These are phyloP conservation scores for Leishmania lainsoni DNA, from an alignment of 208 protist genomes.

Conservation along the genomic window DNA sequence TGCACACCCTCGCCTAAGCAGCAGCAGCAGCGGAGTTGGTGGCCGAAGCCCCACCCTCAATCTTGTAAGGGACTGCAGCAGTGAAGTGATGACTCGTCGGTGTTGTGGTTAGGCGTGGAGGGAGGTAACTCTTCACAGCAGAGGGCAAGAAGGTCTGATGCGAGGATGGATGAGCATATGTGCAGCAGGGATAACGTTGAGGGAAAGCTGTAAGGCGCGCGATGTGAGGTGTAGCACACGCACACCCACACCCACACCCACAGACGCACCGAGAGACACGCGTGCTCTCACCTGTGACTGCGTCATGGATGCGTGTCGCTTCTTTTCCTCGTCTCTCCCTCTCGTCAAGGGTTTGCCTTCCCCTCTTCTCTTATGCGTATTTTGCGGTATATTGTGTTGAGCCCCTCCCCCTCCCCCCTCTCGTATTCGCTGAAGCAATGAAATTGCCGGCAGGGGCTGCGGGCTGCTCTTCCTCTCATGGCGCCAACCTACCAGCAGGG, in stretches of 20 bases:
- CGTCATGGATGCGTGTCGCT: background rate
- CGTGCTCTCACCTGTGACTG: background rate
- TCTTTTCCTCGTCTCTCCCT: background rate
- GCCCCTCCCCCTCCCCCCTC: background rate
- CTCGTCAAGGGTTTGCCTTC: background rate
- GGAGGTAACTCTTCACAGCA: no score
- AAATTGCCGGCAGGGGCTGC: background rate
- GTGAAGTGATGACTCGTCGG: background rate
- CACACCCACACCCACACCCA: background rate
- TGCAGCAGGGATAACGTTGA: background rate
- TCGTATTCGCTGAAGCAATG: background rate
- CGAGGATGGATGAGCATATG: background rate
- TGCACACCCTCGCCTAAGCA: background rate
- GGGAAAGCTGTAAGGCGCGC: background rate
- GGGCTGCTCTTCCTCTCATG: background rate
- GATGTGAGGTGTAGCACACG: background rate
- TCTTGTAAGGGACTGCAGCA: background rate
- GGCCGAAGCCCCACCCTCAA: background rate
- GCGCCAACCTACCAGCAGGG: background rate
- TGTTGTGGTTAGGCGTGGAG: background rate
- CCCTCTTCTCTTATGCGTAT: background rate
- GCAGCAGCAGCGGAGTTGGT: background rate
- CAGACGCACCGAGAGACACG: background rate
- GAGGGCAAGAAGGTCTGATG: background rate
- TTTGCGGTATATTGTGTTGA: background rate